Evolutionary conservation across 2,329 filamentous ascomycete species (phyloP), one percentile per base, ranked within the genome.

Genomic region (Curvularia hawaiiensis): DNA sequence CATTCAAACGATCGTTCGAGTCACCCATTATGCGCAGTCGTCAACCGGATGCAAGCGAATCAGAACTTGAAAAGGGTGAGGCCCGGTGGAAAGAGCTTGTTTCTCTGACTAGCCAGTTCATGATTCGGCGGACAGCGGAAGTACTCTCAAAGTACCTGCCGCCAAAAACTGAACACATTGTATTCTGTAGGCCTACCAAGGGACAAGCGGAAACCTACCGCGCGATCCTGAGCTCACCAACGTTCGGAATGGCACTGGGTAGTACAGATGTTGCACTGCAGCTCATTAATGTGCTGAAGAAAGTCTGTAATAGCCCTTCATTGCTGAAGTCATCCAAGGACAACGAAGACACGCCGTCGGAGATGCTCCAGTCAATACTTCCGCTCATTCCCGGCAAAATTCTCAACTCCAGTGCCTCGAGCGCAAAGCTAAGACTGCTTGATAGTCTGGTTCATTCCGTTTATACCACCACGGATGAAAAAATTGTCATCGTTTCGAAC

Each of bases 401-500:
- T 14, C 78, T 87, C 46, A 82, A 82, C 52, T 82, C 82, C 2
- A 81, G 85, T 43, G 83, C 82, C 2, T 81, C 85, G 1, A 89
- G 87, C 59, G 83, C 84, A 26, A 91, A 91, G 69, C 78, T 91
- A 22, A 83, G 87, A 43, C 84, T 90, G 1, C 79, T 91, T 3
- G 88, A 91, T 68, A 82, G 84, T 51, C 78, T 91, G 9, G 76
- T 91, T 1, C 82, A 88, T 63, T 81, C 80, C 11, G 81, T 91
- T 24, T 83, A 82, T 48, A 82, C 79, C 2, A 84, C 80, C 0
- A 90, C 88, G 0, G 77, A 82, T 1, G 89, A 91, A 66, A 91
- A 91, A 67, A 84, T 91, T 24, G 87, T 91, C 10, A 80, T 91
- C 9, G 88, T 91, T n/a, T 90, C 88, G 20, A 90, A 91, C 68